Evolutionary conservation across 345 rosid species (phyloP).

Genomic region (Moricandia arvensis): DNA sequence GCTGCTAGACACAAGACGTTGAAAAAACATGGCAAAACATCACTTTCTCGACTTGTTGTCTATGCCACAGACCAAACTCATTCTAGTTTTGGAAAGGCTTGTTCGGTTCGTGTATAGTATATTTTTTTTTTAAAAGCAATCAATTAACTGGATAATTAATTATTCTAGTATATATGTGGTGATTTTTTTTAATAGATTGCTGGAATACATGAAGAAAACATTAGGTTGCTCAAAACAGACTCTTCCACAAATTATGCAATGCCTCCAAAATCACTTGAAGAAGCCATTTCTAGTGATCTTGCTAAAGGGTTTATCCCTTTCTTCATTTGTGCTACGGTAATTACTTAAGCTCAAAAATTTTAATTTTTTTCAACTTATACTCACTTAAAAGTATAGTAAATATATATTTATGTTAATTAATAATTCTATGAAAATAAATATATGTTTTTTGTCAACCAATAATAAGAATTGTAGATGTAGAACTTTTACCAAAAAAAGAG

Average conservation of each 20-base stretch:
- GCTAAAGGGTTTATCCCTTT: conserved; percentile 62
- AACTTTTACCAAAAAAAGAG: no score
- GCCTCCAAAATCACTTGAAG: conserved; percentile 48
- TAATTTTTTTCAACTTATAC: no score
- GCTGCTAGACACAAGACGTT: conserved; percentile 68
- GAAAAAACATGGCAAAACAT: conserved; percentile 46
- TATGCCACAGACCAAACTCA: conserved; percentile 85
- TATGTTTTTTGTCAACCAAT: neutral
- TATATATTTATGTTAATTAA: neutral
- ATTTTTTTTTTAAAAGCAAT: no score
- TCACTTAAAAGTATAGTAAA: neutral
- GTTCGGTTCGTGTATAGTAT: conserved; percentile 59
- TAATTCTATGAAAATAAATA: neutral
- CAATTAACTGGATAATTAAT: neutral
- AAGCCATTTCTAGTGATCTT: conserved; percentile 60
- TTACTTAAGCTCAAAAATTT: no score
- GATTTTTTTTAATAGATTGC: conserved; percentile 16
- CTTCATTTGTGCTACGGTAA: conserved; percentile 74
- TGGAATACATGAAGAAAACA: conserved; percentile 48
- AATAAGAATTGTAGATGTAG: neutral
- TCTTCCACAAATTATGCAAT: conserved; percentile 55
- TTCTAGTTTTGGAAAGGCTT: conserved; percentile 70
- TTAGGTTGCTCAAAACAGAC: conserved; percentile 40
- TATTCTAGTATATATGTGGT: neutral
- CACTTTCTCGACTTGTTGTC: conserved; percentile 61